Conservation (phyloP, 805 yeast species). For the Starmerella stellata region DNA sequence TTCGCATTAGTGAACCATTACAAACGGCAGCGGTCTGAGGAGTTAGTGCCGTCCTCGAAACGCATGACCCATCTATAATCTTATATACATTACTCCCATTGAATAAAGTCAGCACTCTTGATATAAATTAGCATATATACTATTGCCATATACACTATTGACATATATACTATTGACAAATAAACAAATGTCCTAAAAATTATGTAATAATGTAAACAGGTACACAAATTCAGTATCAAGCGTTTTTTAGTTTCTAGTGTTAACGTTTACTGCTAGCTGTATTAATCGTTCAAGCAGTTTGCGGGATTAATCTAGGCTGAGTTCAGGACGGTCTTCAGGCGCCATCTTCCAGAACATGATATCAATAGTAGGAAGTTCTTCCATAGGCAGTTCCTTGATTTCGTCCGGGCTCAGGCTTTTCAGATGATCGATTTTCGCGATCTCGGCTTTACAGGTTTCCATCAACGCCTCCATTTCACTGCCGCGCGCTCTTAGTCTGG, state of each 20-base stretch:
- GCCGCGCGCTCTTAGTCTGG: conserved; percentile 51
- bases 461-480: conserved; percentile 47
- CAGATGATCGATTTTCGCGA: conserved; percentile 31
- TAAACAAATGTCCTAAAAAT: too few relatives aligned
- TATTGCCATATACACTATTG: too few relatives aligned
- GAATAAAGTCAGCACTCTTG: too few relatives aligned
- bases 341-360: conserved; percentile 16
- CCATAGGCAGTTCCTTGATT: conserved; percentile 3
- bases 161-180: too few relatives aligned
- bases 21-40: conserved; percentile 11
- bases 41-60: conserved; percentile 11
- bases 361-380: conserved; percentile 12
- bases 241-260: too few relatives aligned
- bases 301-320: too few relatives aligned
- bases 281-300: too few relatives aligned
- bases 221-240: too few relatives aligned
- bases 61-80: conserved; percentile 2
- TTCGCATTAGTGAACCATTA: not conserved
- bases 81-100: too few relatives aligned
- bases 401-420: conserved; percentile 3
- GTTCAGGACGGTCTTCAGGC: conserved; percentile 10
- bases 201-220: too few relatives aligned
- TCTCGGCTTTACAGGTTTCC: conserved; percentile 47
- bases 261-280: too few relatives aligned
- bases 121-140: too few relatives aligned